A percentile compares a stretch with the other conserved stretches of the same genome.
Evolutionary conservation across 352 stramenopile species (phyloP).

Genomic region (Globisporangium cylindrosporum): DNA sequence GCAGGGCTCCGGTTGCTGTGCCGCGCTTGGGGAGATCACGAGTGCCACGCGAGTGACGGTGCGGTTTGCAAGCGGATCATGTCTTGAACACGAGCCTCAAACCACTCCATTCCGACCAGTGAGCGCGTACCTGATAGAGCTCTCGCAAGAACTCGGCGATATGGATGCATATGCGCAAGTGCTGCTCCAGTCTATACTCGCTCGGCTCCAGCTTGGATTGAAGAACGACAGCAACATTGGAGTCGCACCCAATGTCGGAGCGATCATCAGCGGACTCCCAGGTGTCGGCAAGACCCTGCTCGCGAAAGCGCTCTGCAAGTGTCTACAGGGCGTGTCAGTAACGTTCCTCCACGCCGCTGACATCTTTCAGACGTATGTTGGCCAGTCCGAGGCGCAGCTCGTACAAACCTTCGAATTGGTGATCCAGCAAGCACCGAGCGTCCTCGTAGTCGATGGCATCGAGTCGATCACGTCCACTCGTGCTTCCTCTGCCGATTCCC

Average conservation of each 20-base stretch:
- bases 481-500: slow-evolving; percentile 43
- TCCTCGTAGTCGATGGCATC: slow-evolving; percentile 90
- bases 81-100: neutral
- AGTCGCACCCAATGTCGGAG: slow-evolving; percentile 40
- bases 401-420: slow-evolving; percentile 58
- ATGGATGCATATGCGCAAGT: slow-evolving; percentile 31
- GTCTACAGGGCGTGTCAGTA: slow-evolving; percentile 30
- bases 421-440: slow-evolving; percentile 41
- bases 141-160: slow-evolving; percentile 39
- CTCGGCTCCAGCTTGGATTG: slow-evolving; percentile 19
- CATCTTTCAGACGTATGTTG: slow-evolving; percentile 93
- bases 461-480: slow-evolving; percentile 84
- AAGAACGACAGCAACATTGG: neutral
- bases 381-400: slow-evolving; percentile 85
- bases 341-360: slow-evolving; percentile 84
- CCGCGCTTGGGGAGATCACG: slow-evolving; percentile 24
- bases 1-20: slow-evolving; percentile 36
- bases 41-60: slow-evolving; percentile 28
- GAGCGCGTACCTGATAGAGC: slow-evolving; percentile 26
- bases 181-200: slow-evolving; percentile 40
- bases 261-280: slow-evolving; percentile 63
- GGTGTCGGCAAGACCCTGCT: slow-evolving; percentile 74
- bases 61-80: slow-evolving; percentile 20
- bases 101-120: slow-evolving; percentile 22
- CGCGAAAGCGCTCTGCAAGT: slow-evolving; percentile 38